Conservation (phyloP, 1,284 basidiomycete genomes). For the Coriolopsis trogii region DNA sequence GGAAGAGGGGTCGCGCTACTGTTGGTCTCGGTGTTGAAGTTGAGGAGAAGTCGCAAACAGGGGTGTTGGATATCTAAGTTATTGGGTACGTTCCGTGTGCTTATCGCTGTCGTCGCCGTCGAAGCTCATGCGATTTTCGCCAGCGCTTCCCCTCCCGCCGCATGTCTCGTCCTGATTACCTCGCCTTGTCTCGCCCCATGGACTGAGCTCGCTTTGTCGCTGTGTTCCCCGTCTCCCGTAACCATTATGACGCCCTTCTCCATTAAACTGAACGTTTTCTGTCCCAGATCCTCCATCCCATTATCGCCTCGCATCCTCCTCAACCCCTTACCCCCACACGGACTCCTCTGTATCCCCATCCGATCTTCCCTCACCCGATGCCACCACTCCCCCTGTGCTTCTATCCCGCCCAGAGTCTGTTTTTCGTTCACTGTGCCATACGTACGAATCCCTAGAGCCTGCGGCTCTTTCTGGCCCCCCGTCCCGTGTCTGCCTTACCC, state of each 20-base stretch:
- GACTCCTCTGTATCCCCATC: slow-evolving; percentile 19
- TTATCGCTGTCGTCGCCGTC: background rate
- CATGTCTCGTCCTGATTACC: slow-evolving; percentile 17
- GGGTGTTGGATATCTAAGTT: slow-evolving; percentile 26
- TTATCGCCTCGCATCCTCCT: background rate
- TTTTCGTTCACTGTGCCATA: slow-evolving; percentile 17
- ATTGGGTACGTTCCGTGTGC: slow-evolving; percentile 19
- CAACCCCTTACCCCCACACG: too few species aligned
- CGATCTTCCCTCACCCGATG: background rate
- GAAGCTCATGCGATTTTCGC: background rate
- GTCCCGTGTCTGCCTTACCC: background rate
- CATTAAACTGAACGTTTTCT: slow-evolving; percentile 16
- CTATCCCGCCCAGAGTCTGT: slow-evolving; percentile 11
- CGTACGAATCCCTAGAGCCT: slow-evolving; percentile 21
- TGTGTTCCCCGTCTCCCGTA: slow-evolving; percentile 16
- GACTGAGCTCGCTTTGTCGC: slow-evolving; percentile 22
- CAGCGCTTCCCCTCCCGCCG: slow-evolving; percentile 16
- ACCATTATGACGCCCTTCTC: slow-evolving; percentile 14
- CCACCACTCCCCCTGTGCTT: slow-evolving; percentile 10
- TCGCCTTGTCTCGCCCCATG: slow-evolving; percentile 14
- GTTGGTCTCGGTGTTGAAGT: slow-evolving; percentile 17
- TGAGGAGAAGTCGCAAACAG: slow-evolving; percentile 14
- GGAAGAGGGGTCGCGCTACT: slow-evolving; percentile 24
- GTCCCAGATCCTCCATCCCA: background rate
- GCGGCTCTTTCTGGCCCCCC: slow-evolving; percentile 16